phyloP scores from a whole-genome alignment of 1,139 yeast genomes.

The Nadsonia starkeyi-henricii region DNA sequence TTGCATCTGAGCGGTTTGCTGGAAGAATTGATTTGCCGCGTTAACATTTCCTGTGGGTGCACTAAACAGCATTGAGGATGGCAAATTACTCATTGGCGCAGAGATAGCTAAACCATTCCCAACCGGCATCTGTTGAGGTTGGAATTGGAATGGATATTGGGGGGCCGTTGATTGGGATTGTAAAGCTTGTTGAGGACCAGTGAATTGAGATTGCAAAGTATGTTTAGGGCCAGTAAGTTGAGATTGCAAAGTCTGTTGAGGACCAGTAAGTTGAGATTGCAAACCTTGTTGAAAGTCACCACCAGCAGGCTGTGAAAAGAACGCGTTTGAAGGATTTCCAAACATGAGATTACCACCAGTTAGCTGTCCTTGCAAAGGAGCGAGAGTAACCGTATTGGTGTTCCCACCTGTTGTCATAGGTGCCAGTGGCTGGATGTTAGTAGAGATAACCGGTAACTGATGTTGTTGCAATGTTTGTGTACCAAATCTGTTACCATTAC shows the following conservation, averaged over 20 bases:
- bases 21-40: conserved; percentile 1
- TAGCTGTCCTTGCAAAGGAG: not conserved
- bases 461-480: not conserved
- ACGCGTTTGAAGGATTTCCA: not conserved
- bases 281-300: not conserved
- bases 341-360: not conserved
- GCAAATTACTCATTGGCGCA: not conserved
- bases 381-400: not conserved
- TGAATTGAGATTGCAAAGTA: not conserved
- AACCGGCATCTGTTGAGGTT: not conserved
- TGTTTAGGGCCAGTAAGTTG: not conserved
- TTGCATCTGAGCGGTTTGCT: conserved; percentile 4
- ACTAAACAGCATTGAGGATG: not conserved
- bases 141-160: not conserved
- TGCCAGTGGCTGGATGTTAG: not conserved
- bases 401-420: not conserved
- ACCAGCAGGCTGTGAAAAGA: not conserved
- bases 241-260: not conserved
- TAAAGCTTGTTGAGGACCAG: not conserved
- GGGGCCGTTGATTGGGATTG: not conserved
- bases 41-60: not conserved
- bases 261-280: not conserved
- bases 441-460: no score
- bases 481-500: not conserved
- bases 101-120: not conserved